Evolutionary conservation across 805 yeast genomes (phyloP).

Genomic region (Metschnikowia sp.): DNA sequence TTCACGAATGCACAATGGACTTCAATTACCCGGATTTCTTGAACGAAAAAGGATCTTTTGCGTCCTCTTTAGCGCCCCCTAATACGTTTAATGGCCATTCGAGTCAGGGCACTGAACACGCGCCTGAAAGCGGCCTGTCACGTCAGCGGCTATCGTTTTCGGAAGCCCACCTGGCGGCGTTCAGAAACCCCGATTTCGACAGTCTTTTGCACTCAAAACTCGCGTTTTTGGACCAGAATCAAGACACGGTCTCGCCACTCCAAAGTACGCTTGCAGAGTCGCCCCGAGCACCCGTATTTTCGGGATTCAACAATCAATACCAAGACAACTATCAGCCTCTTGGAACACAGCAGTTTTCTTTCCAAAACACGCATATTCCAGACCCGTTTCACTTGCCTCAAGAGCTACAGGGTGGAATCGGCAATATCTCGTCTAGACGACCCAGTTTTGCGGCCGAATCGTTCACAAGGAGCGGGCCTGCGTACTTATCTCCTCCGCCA

Average conservation of each 20-base stretch:
- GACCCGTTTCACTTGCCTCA: conserved; percentile 48
- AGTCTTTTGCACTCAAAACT: conserved; percentile 7
- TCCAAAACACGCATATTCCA: background rate
- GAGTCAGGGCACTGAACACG: background rate
- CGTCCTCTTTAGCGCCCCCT: conserved; percentile 1
- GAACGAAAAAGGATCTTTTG: conserved; percentile 1
- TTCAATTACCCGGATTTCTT: conserved; percentile 38
- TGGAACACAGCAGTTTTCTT: background rate
- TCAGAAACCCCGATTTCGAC: conserved; percentile 5
- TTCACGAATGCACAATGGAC: conserved; percentile 20
- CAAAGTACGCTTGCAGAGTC: conserved; percentile 1
- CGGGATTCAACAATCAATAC: background rate
- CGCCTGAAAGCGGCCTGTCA: background rate
- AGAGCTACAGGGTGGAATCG: conserved; percentile 64
- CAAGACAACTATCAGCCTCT: background rate
- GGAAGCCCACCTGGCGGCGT: background rate
- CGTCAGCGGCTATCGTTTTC: background rate
- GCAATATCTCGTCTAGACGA: conserved; percentile 61
- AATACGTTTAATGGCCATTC: background rate
- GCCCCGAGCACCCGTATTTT: background rate
- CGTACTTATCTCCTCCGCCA: background rate
- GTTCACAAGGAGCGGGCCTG: conserved; percentile 35
- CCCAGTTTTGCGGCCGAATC: conserved; percentile 73
- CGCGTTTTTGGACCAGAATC: conserved; percentile 7
- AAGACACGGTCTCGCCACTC: conserved; percentile 5